Evolutionary conservation across 495 filamentous ascomycete species (phyloP), one percentile per base, ranked within the genome.

Genomic region (Cladorrhinum samala): DNA sequence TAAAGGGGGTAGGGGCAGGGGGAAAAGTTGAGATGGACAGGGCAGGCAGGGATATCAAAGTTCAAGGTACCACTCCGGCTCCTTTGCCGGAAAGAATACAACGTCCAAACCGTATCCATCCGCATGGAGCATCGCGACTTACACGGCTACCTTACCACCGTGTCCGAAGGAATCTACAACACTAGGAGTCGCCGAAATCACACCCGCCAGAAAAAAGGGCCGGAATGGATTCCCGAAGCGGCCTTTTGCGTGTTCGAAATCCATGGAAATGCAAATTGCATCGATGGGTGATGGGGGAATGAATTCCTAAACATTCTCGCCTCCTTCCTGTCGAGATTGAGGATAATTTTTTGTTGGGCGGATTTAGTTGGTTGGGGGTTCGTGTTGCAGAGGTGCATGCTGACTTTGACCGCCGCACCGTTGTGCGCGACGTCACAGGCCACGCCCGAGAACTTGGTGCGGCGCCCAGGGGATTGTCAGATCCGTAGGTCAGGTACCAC

Each of bases 151-250:
- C 14, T n/a, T 9, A 19, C 21, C 14, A 9, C 25, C 16, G 18
- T 40, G 21, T 50, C 44, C 38, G 37, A 42, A 16, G 17, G 43
- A 19, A 23, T n/a, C n/a, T n/a, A 33, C 23, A 33, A 33, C 27
- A 11, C 45, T 23, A 59, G 49, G 52, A 55, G 56, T 55, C 52
- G 41, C 56, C 56, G 56, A 59, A 49, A 52, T 59, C 48, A 55
- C 48, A 49, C 50, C 47, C 49, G 51, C 24, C 37, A 49, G 43
- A 43, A 44, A 20, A 33, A 45, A 47, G 23, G 18, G 18, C 52
- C 56, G 43, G 44, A 55, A 45, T 49, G 52, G 46, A 14, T n/a
- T 44, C 42, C 48, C 30, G 56, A 47, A 36, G 24, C 14, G 47
- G 41, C 33, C 41, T 14, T 8, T 14, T 13, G 14, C 39, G 42